These are phyloP conservation scores for Lobosporangium transversale DNA, from an alignment of 192 early-diverging fungal genomes.

Conservation along the genomic window DNA sequence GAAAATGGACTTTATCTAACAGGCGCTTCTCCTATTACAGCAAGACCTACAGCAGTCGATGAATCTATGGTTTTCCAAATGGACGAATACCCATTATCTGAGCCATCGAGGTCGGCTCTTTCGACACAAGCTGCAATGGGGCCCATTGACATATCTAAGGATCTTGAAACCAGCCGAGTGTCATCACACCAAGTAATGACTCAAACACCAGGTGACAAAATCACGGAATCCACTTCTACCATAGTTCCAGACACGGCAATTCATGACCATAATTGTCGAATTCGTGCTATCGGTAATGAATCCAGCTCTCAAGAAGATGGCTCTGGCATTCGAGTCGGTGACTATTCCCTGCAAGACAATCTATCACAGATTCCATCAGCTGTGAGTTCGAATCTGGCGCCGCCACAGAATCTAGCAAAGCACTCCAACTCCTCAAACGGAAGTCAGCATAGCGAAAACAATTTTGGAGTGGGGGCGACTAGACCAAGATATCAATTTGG, in stretches of 20 bases:
- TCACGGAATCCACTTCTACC: conserved; percentile 16
- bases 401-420: conserved; percentile 5
- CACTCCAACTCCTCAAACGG: conserved; percentile 20
- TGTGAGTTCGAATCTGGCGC: conserved; percentile 18
- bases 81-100: conserved; percentile 39
- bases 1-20: conserved; percentile 17
- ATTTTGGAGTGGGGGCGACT: background rate
- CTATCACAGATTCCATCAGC: background rate
- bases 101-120: conserved; percentile 12
- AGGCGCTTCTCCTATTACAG: background rate
- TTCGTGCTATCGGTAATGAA: conserved; percentile 13
- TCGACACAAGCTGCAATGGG: conserved; percentile 7
- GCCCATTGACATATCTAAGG: too few species aligned
- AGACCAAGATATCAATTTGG: background rate
- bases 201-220: background rate
- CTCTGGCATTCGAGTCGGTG: background rate
- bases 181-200: background rate
- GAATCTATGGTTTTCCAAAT: conserved; percentile 51
- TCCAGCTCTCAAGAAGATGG: conserved; percentile 16
- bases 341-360: background rate
- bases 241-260: conserved; percentile 23
- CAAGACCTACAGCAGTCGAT: conserved; percentile 17
- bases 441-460: conserved; percentile 17
- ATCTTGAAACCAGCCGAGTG: background rate
- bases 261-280: conserved; percentile 3